Percentiles rank a stretch among this genome's conserved stretches.
These are phyloP conservation scores for Adansonia grandidieri DNA, from an alignment of 441 rosid genomes.

Conservation along the genomic window DNA sequence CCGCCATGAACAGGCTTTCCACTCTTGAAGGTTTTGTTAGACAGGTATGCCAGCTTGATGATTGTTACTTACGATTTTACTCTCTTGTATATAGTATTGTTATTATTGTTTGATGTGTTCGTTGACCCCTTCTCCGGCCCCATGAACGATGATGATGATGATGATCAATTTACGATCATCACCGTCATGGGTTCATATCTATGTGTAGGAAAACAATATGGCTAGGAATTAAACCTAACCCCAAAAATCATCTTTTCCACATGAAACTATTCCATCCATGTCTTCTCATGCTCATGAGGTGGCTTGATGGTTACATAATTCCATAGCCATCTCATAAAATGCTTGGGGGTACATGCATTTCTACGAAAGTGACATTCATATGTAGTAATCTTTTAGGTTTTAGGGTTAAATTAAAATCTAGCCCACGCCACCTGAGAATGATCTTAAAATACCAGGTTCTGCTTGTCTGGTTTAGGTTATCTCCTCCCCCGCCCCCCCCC, in stretches of 20 bases:
- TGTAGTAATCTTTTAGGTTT: neutral
- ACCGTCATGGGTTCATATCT: neutral
- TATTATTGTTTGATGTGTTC: neutral
- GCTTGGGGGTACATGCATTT: neutral
- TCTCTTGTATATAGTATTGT: neutral
- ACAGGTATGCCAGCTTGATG: constrained; percentile 87
- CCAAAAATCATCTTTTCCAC: constrained; percentile 24
- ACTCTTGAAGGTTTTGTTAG: constrained; percentile 81
- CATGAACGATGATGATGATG: constrained; percentile 2
- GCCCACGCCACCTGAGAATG: constrained; percentile 7
- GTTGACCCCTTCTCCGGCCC: constrained; percentile 22
- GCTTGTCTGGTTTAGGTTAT: neutral
- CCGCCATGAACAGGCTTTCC: constrained; percentile 83
- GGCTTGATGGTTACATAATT: constrained; percentile 20
- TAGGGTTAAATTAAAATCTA: neutral
- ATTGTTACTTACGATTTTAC: too few relatives aligned
- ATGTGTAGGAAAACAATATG: constrained; percentile 29
- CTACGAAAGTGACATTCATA: constrained; percentile 2
- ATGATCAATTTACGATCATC: neutral
- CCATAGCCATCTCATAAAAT: constrained; percentile 8
- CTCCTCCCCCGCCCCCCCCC: neutral
- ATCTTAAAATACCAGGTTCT: neutral
- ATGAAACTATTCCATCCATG: constrained; percentile 38
- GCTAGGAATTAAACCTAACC: constrained; percentile 39
- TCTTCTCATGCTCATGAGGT: neutral